Evolutionary conservation across 2,329 filamentous ascomycete species (phyloP), one percentile per base, ranked within the genome.

Genomic region (Diaporthe citriasiana): DNA sequence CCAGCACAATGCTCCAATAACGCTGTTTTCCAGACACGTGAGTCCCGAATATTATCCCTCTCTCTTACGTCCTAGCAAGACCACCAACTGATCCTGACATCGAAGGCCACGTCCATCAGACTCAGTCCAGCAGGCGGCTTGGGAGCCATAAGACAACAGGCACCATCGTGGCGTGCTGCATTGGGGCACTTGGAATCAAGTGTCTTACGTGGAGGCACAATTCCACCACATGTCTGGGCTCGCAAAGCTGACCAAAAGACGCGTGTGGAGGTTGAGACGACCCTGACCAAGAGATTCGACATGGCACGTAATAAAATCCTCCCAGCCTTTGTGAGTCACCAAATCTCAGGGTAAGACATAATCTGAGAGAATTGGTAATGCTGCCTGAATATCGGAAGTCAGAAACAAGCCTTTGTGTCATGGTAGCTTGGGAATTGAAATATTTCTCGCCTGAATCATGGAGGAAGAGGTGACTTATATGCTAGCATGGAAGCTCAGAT

Each of bases 91-190:
- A 40, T 25, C 33, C 9, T 15, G 33, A 38, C 35, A n/a, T 3
- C 51, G 22, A 55, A 71, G 70, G 35, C 15, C 45, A 47, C 70
- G 53, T 65, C 56, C 70, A 55, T 19, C 40, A 42, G n/a, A 45
- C 70, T 27, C 25, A 17, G 40, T 19, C 56, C 25, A 33, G 45
- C 17, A 27, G 17, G 25, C 35, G 42, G 5, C 30, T 19, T 6
- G 40, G 60, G 17, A 15, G 27, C 7, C 56, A 15, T 19, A 33
- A 42, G 12, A 53, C 27, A 55, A 19, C 17, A 30, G 51, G 51
- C 5, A 17, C 15, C 13, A 25, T 55, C 5, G 17, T 15, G 51
- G 51, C 27, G 27, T 55, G 51, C 27, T 0, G 15, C 12, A 6
- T 55, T 17, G 27, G n/a, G 1, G 51, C 15, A 13, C 0, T 17